Conservation (phyloP, 2,329 filamentous ascomycete species). For the Aspergillus sp. region DNA sequence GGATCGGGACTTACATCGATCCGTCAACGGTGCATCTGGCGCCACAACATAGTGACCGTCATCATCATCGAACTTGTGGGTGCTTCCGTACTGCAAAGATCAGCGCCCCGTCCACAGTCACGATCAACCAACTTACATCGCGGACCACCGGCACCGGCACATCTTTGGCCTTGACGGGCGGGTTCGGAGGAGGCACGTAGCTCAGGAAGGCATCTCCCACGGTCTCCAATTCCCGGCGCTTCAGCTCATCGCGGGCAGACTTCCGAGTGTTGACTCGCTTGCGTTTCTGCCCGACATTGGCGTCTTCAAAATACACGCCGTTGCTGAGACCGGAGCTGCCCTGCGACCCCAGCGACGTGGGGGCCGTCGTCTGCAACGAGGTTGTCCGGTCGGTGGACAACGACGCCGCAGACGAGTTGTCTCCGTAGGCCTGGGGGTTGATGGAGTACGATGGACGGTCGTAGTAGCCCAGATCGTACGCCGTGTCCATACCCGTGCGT, state of each 20-base stretch:
- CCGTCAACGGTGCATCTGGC: conserved; percentile 74
- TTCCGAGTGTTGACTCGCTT: conserved; percentile 70
- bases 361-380: conserved; percentile 76
- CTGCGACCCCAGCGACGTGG: conserved; percentile 71
- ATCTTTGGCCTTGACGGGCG: conserved; percentile 80
- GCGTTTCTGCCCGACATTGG: conserved; percentile 71
- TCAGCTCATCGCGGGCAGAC: conserved; percentile 72
- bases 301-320: conserved; percentile 56
- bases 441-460: conserved; percentile 62
- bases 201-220: conserved; percentile 62
- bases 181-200: conserved; percentile 79
- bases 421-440: conserved; percentile 60
- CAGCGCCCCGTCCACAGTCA: background rate
- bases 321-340: conserved; percentile 43
- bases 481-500: conserved; percentile 53
- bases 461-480: conserved; percentile 64
- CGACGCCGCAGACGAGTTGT: conserved; percentile 59
- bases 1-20: conserved; percentile 63
- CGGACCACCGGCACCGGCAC: conserved; percentile 53
- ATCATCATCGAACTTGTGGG: conserved; percentile 79
- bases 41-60: conserved; percentile 95
- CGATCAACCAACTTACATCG: conserved; percentile 41
- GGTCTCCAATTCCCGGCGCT: conserved; percentile 63
- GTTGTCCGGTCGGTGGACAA: conserved; percentile 76
- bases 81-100: conserved; percentile 35